These are phyloP conservation scores for Pythium insidiosum DNA, from an alignment of 352 stramenopile species.

Conservation along the genomic window DNA sequence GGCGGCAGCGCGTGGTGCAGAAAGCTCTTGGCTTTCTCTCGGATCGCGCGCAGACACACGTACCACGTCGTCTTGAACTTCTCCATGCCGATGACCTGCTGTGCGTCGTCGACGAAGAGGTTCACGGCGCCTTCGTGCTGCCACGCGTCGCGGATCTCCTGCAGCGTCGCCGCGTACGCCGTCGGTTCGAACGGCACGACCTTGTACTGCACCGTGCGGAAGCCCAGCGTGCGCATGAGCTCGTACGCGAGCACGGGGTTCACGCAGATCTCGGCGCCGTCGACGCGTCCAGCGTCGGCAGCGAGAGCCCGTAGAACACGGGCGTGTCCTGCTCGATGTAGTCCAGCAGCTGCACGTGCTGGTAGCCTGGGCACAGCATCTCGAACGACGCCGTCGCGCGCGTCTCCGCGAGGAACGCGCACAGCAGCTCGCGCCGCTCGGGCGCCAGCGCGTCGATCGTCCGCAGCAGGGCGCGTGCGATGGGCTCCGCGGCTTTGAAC, in stretches of 20 bases:
- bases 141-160: constrained; percentile 38
- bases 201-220: constrained; percentile 70
- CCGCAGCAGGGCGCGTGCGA: constrained; percentile 38
- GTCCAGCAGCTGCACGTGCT: constrained; percentile 73
- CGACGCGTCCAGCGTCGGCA: constrained; percentile 30
- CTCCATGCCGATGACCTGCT: constrained; percentile 71
- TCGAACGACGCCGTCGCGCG: constrained; percentile 72
- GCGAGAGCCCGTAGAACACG: constrained; percentile 71
- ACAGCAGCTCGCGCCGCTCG: constrained; percentile 35
- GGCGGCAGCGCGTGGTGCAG: constrained; percentile 21
- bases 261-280: constrained; percentile 60
- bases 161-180: constrained; percentile 23
- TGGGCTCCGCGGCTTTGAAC: constrained; percentile 39
- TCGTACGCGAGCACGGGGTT: constrained; percentile 69
- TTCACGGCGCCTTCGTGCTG: constrained; percentile 70
- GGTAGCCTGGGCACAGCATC: constrained; percentile 56
- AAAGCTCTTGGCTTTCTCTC: constrained; percentile 71
- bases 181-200: constrained; percentile 27
- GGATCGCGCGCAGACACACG: constrained; percentile 80
- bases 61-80: constrained; percentile 85
- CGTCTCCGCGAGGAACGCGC: constrained; percentile 73
- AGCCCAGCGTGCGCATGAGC: constrained; percentile 34
- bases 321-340: constrained; percentile 58
- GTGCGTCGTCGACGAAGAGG: constrained; percentile 52
- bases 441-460: constrained; percentile 27